Evolutionary conservation across 495 filamentous ascomycete genomes (phyloP), one percentile per base, ranked within the genome.

Genomic region (Penicillium samsonianum): DNA sequence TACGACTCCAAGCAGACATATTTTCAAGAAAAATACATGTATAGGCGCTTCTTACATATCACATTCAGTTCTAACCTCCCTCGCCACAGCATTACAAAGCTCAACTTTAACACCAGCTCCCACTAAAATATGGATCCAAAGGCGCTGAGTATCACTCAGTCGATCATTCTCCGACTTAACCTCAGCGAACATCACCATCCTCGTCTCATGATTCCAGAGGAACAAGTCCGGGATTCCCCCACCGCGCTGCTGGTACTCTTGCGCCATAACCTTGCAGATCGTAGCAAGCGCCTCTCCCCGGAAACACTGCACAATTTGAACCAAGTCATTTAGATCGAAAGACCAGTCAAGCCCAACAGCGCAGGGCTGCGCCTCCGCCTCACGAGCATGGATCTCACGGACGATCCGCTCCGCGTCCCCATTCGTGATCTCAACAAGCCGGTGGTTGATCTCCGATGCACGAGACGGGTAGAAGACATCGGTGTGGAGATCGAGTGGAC

Each of bases 141-240:
- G 77, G 61, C 94, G 80, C 74, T 98, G 94, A 33, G 92, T 95
- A 80, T 98, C 94, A 73, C 93, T 96, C 67, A 98, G 78, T 31
- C 91, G 84, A 79, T 98, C 94, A 77, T 96, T 97, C 74, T 91
- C 90, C 58, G 87, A 91, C 80, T 96, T 96, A 47, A 96, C 92
- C 73, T 97, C 92, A 3, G 84, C 81, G 74, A 97, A 96, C 83
- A 92, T 84, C 44, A 91, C 85, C 70, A 87, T 84, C 31, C 76
- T 75, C 45, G 59, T 71, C 33, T 75, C 73, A 46, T 73, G 54
- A 26, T 72, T 81, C 94, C 94, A 98, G 2, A 98, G 82, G 60
- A 98, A 90, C 45, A 98, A 73, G 76, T 98, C 94, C 26, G 94
- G 94, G 46, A 98, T 88, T 1, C 94, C 94, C 16, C 90, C 88